These are phyloP conservation scores for Coemansia sp. DNA, from an alignment of 192 early-diverging fungal genomes.

Conservation along the genomic window DNA sequence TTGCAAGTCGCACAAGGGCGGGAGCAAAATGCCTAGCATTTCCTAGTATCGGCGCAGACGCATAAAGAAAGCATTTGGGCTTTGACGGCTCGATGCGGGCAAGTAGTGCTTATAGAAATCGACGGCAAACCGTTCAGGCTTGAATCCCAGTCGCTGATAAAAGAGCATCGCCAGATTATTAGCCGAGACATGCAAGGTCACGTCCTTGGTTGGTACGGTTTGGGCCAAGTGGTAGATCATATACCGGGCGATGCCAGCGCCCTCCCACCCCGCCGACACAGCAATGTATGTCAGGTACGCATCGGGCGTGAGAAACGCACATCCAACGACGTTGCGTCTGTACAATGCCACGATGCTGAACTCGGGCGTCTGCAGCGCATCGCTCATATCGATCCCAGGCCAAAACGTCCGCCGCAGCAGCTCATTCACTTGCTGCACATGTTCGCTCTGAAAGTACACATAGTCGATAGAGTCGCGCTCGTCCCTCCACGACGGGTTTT, in stretches of 20 bases:
- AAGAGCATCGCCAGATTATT: constrained; percentile 92
- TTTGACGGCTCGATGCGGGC: constrained; percentile 68
- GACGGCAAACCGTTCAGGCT: constrained; percentile 89
- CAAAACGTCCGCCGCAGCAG: constrained; percentile 79
- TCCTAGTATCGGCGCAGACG: constrained; percentile 67
- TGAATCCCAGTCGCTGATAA: constrained; percentile 93
- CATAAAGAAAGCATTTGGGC: constrained; percentile 90
- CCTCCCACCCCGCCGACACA: constrained; percentile 83
- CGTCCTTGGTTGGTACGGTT: constrained; percentile 72
- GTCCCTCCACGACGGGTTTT: neutral
- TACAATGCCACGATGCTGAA: constrained; percentile 85
- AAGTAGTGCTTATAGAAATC: constrained; percentile 92
- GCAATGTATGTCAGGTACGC: constrained; percentile 90
- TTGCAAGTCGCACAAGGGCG: neutral
- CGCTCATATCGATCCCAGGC: constrained; percentile 88
- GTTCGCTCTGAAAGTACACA: constrained; percentile 70
- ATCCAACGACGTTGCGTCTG: constrained; percentile 78
- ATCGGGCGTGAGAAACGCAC: constrained; percentile 91
- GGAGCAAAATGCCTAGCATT: neutral
- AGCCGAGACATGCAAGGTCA: constrained; percentile 92
- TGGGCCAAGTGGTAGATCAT: constrained; percentile 88
- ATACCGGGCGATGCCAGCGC: constrained; percentile 78
- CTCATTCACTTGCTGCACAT: constrained; percentile 75
- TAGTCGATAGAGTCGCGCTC: constrained; percentile 72
- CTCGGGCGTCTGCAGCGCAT: constrained; percentile 80